Conservation (phyloP, 305 asterid genomes). For the Fraxinus dipetala region DNA sequence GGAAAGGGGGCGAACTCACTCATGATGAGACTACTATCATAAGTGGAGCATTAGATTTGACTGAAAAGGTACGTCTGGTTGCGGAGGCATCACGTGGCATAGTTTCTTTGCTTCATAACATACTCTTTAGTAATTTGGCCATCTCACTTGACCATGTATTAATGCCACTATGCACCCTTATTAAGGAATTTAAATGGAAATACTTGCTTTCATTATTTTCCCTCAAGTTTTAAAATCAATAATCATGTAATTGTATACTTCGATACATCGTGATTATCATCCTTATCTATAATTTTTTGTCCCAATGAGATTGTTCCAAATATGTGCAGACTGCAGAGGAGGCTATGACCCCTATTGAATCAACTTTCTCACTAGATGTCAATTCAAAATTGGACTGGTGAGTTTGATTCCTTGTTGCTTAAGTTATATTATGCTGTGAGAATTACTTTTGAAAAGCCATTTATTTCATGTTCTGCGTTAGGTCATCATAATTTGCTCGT, state of each 20-base stretch:
- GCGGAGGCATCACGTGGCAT: conserved; percentile 12
- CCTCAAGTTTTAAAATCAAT: conserved; percentile 1
- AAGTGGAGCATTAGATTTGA: conserved; percentile 92
- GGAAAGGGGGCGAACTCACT: conserved; percentile 94
- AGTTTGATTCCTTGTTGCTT: conserved; percentile 30
- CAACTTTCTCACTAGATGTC: conserved; percentile 90
- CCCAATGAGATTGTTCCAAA: conserved; percentile 21
- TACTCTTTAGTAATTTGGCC: neutral
- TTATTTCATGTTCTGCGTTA: neutral
- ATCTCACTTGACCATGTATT: neutral
- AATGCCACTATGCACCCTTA: neutral
- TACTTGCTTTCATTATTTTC: neutral
- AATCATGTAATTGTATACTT: neutral
- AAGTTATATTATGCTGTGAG: neutral
- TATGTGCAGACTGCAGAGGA: conserved; percentile 78
- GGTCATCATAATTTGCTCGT: neutral
- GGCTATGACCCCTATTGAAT: conserved; percentile 97
- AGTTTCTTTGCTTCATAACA: neutral
- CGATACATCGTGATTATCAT: neutral
- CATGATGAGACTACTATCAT: conserved; percentile 93
- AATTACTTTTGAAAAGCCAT: neutral
- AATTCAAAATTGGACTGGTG: conserved; percentile 90
- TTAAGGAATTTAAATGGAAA: neutral
- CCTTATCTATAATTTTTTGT: neutral
- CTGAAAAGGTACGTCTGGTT: conserved; percentile 60